Conservation (phyloP, 129 eudicot genomes). For the Apium graveolens region DNA sequence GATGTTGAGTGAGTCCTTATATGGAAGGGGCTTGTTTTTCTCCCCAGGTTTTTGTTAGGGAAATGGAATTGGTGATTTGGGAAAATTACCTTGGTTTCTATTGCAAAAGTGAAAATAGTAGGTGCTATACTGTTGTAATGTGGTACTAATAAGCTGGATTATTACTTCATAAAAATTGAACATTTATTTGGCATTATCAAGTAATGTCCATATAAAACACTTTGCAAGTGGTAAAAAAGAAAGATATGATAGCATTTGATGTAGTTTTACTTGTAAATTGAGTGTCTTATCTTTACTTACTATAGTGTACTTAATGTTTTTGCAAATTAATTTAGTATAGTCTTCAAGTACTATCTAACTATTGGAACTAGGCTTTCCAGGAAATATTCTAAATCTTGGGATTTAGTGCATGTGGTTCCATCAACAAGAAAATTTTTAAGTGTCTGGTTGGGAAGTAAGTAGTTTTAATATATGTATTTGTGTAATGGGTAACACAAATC, state of each 20-base stretch:
- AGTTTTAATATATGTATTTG: not conserved
- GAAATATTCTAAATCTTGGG: not conserved
- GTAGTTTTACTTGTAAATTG: not conserved
- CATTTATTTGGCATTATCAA: not conserved
- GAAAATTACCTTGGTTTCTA: not conserved
- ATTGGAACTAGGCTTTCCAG: not conserved
- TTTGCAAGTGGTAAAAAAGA: not conserved
- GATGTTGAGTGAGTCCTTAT: not conserved
- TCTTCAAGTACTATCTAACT: not conserved
- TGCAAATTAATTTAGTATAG: not conserved
- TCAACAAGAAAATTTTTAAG: not conserved
- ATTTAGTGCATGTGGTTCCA: not conserved
- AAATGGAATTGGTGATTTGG: not conserved
- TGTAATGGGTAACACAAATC: not conserved
- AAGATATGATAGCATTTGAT: not conserved
- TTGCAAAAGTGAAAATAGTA: not conserved
- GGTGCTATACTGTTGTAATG: not conserved
- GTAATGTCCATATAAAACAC: not conserved
- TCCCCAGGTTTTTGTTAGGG: not conserved
- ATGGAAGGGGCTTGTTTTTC: not conserved
- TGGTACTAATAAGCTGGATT: not conserved
- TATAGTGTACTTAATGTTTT: not conserved
- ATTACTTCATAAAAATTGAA: not conserved
- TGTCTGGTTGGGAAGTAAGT: not conserved
- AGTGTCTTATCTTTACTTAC: not conserved